Evolutionary conservation across 2,329 filamentous ascomycete genomes (phyloP).

Genomic region (Penicillium sp.): DNA sequence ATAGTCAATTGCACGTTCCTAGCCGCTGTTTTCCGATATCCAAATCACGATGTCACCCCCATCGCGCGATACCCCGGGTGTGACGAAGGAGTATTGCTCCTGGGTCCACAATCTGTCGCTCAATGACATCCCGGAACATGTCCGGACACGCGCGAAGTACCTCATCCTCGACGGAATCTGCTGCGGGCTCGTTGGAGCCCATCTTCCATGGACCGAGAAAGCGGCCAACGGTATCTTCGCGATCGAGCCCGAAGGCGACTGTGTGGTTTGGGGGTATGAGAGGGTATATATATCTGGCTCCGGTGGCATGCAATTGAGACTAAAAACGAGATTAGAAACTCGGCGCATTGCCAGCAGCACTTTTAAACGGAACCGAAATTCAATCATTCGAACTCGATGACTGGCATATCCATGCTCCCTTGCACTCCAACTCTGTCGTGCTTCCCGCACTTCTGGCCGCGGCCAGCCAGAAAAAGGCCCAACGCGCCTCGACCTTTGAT

Average conservation of each 20-base stretch:
- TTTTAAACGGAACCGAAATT: constrained; percentile 46
- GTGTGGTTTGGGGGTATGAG: constrained; percentile 15
- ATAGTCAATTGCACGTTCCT: no score
- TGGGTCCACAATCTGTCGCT: constrained; percentile 11
- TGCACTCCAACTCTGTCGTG: constrained; percentile 41
- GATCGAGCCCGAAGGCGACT: constrained; percentile 33
- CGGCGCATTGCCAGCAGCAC: constrained; percentile 38
- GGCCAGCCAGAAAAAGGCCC: no score
- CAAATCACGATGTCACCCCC: no score
- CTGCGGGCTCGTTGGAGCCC: constrained; percentile 42
- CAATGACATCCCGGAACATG: constrained; percentile 31
- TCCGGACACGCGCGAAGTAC: constrained; percentile 41
- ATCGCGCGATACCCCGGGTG: no score
- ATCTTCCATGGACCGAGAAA: constrained; percentile 43
- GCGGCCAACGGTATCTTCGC: constrained; percentile 31
- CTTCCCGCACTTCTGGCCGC: constrained; percentile 43
- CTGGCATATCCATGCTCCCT: constrained; percentile 42
- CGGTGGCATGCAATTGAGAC: neutral
- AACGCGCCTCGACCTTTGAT: constrained; percentile 10
- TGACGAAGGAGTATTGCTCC: constrained; percentile 6
- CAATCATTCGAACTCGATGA: constrained; percentile 49
- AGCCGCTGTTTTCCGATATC: no score
- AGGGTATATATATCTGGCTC: constrained; percentile 9
- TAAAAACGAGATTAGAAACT: constrained; percentile 26
- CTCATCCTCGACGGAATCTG: constrained; percentile 46